phyloP scores from a whole-genome alignment of 2,329 filamentous ascomycete species.

The Beauveria varroae region DNA sequence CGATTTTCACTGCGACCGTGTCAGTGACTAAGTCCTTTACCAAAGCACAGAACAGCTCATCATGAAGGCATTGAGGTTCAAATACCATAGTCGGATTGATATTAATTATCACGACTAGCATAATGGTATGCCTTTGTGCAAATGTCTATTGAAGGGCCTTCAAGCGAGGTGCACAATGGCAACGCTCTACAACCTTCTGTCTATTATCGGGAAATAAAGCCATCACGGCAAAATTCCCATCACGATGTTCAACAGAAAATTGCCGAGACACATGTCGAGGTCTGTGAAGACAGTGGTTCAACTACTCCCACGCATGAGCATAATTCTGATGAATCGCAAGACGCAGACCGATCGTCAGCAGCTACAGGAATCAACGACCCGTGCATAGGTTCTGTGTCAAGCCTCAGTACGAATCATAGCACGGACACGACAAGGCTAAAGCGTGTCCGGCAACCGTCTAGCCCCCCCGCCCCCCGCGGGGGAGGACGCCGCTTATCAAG shows the following conservation, averaged over 20 bases:
- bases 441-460: too few relatives aligned
- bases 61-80: too few relatives aligned
- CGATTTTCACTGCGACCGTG: too few relatives aligned
- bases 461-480: too few relatives aligned
- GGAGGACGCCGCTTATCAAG: too few relatives aligned
- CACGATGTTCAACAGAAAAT: constrained; percentile 9
- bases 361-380: background rate
- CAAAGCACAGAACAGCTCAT: too few relatives aligned
- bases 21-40: too few relatives aligned
- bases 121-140: background rate
- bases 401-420: background rate
- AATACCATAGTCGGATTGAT: too few relatives aligned
- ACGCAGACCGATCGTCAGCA: background rate
- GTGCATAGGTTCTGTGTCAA: background rate
- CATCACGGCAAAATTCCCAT: constrained; percentile 1
- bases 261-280: constrained; percentile 1
- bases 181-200: background rate
- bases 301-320: background rate
- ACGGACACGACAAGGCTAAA: too few relatives aligned
- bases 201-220: background rate
- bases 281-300: constrained; percentile 1
- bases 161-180: background rate
- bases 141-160: background rate
- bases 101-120: too few relatives aligned
- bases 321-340: background rate